Evolutionary conservation across 768 basidiomycete species (phyloP), one percentile per base, ranked within the genome.

Genomic region (Leccinum subtestaceum): DNA sequence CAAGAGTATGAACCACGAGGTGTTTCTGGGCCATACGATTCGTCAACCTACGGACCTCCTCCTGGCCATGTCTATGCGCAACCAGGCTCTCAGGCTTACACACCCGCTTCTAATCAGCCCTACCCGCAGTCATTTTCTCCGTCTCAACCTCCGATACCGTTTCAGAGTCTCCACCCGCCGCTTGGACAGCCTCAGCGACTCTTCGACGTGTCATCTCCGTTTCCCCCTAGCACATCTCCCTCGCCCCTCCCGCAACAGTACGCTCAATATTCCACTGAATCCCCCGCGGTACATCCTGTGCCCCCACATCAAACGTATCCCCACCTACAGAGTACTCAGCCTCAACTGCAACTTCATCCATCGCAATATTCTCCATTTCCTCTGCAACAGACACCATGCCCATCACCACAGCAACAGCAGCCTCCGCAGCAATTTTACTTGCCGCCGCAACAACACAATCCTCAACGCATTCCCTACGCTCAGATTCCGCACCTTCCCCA

Each of bases 151-250:
- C 43, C 58, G 15, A 52, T 53, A 1, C 53, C 66, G 46, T 43
- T 47, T 11, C 65, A 70, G 23, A 47, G 66, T 19, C 47, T 55
- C 8, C 45, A 53, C 15, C 17, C 45, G 36, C 53, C 55, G 21
- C 47, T 56, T 25, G 59, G 60, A 19, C 63, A 60, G 36, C 47
- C 68, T 56, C 63, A 53, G 45, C 70, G 59, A 58, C 40, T 49
- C 23, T 59, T 65, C 25, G 52, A 61, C 10, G 3, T 48, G 9
- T 40, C 55, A 8, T 11, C 45, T 46, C 43, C 43, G 11, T 9
- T 9, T 19, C 46, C 57, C n/a, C 43, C 52, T 17, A 23, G 25
- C 10, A 58, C 52, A 10, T 23, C 50, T 10, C 50, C 65, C 12
- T 54, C 52, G 21, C n/a, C 57, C 11, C 55, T 38, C 40, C n/a